Conservation (phyloP, 176 grass and related monocot genomes). For the Secale cereale region DNA sequence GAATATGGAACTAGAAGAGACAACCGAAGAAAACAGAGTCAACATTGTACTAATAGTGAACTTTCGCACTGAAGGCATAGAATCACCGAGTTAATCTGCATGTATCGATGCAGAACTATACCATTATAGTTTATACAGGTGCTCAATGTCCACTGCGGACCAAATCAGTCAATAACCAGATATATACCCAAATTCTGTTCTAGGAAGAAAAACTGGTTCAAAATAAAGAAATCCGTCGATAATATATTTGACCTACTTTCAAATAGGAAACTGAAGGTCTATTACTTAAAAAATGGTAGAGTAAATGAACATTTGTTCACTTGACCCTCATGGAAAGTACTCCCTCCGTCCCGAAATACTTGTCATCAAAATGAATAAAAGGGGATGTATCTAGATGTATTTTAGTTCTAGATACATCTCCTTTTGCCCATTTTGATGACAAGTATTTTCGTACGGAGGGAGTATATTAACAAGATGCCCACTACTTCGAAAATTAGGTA, state of each 20-base stretch:
- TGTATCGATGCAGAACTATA: background rate
- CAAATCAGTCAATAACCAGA: background rate
- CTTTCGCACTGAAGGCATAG: background rate
- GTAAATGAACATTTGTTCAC: background rate
- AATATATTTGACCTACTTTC: background rate
- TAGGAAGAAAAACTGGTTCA: background rate
- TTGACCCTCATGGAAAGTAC: background rate
- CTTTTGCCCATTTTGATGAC: too few species aligned
- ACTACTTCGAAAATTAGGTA: background rate
- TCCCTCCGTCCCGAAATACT: too few species aligned
- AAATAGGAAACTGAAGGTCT: background rate
- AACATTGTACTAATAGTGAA: background rate
- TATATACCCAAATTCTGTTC: background rate
- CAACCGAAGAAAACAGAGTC: background rate
- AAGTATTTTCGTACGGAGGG: too few species aligned
- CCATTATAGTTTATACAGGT: background rate
- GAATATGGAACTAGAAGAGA: background rate
- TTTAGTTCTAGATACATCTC: too few species aligned
- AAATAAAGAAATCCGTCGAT: background rate
- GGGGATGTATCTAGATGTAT: too few species aligned
- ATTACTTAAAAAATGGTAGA: background rate
- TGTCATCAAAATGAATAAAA: too few species aligned
- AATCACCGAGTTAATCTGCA: background rate
- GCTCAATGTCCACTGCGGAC: background rate
- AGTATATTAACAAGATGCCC: background rate